Evolutionary conservation across 1,284 basidiomycete genomes (phyloP).

Genomic region (Boletus sp.): DNA sequence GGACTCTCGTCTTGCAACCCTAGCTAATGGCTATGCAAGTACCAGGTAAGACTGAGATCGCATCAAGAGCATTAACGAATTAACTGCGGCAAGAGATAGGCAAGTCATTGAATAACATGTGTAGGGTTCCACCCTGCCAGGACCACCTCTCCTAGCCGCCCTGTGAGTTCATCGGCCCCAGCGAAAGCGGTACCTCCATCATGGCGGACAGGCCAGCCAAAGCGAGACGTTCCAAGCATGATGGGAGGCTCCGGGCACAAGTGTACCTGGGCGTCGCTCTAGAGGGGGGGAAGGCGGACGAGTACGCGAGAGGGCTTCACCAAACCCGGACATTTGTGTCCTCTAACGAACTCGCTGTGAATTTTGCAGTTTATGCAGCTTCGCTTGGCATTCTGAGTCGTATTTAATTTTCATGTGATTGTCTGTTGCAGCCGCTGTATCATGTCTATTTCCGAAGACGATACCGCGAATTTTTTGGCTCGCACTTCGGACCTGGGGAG

Average conservation of each 20-base stretch:
- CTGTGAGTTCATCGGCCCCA: slow-evolving; percentile 39
- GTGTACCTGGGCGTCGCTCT: slow-evolving; percentile 54
- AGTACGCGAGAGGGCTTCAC: slow-evolving; percentile 76
- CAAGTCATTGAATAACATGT: not conserved
- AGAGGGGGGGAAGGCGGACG: slow-evolving; percentile 90
- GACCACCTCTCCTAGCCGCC: slow-evolving; percentile 35
- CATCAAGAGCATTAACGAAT: too few relatives aligned
- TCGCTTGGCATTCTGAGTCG: too few relatives aligned
- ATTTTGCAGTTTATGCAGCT: slow-evolving; percentile 17
- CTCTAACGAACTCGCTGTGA: slow-evolving; percentile 44
- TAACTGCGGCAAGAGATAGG: too few relatives aligned
- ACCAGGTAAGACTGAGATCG: too few relatives aligned
- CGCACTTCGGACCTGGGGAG: slow-evolving; percentile 26
- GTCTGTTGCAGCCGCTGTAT: too few relatives aligned
- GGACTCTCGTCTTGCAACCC: too few relatives aligned
- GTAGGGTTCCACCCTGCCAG: slow-evolving; percentile 29
- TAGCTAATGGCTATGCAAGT: too few relatives aligned
- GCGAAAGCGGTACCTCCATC: slow-evolving; percentile 61
- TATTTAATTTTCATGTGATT: too few relatives aligned
- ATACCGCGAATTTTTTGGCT: slow-evolving; percentile 28
- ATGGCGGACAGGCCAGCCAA: slow-evolving; percentile 46
- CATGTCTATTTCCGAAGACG: too few relatives aligned
- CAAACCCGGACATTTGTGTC: slow-evolving; percentile 89
- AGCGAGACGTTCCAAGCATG: slow-evolving; percentile 40
- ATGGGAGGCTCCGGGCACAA: slow-evolving; percentile 40